Evolutionary conservation across 768 basidiomycete genomes (phyloP), one percentile per base, ranked within the genome.

Genomic region (Crepidotus variabilis): DNA sequence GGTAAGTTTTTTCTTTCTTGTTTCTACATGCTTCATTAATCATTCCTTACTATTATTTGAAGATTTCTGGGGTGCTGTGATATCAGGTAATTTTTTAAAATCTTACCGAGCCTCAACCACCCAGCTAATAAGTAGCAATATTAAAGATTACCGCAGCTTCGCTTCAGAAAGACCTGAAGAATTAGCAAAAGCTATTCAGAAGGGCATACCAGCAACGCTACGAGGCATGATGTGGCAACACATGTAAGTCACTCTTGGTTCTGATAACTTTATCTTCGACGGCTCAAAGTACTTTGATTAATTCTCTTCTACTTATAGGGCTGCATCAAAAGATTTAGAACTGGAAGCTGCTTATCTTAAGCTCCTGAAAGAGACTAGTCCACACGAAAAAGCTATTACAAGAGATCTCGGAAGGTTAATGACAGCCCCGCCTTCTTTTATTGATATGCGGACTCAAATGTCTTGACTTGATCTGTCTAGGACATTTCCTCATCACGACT

Each of bases 191-290:
- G 96, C 94, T 2, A 99, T 99, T 52, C 94, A 97, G 61, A 80
- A 78, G 58, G 97, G 97, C 2, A 93, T 99, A 39, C 97, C 97
- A 13, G 76, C 83, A 45, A 85, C 92, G 1, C 73, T 95, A 48
- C 84, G 94, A 51, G 94, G 94, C 49, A 96, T 98, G 87, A 85
- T 96, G 77, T 98, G 92, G 92, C 94, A 97, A 68, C 79, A 96
- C 68, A 97, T 96, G 94, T 91, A 75, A 61, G 52, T 28, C 28
- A 28, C 3, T 28, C 28, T 4, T 28, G 8, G 8, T 56, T 6
- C 24, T 52, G 47, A 16, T 52, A 23, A 50, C 21, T 45, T 57
- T 55, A 33, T 51, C 35, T 53, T 33, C 22, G 39, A 32, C 24
- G 23, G 18, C 32, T 45, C 57, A 51, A 53, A 62, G 16, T 35